phyloP scores from a whole-genome alignment of 148 eudicot genomes.

The Amaranthus hypochondriacus region DNA sequence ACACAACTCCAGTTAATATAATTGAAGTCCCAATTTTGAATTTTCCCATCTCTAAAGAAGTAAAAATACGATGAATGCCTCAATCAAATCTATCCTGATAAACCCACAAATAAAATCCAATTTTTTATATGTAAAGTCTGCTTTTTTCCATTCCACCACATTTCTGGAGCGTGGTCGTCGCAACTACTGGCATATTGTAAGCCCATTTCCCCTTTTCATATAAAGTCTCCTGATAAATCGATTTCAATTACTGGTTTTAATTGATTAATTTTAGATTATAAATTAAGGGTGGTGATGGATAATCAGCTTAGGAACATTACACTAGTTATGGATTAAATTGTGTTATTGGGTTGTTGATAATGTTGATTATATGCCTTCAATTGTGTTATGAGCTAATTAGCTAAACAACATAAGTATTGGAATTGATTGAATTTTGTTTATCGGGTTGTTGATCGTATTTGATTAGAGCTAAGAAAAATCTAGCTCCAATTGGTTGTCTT shows the following conservation, averaged over 20 bases:
- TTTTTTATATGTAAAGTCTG: conserved; percentile 38
- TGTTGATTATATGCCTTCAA: neutral
- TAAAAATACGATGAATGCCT: conserved; percentile 41
- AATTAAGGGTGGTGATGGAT: neutral
- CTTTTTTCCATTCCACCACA: conserved; percentile 66
- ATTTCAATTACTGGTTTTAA: neutral
- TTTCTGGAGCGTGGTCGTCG: conserved; percentile 62
- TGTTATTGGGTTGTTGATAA: conserved; percentile 4
- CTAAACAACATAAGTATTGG: neutral
- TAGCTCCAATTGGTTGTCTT: too few species aligned
- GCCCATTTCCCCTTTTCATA: conserved; percentile 5
- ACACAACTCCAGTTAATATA: neutral
- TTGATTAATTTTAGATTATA: neutral
- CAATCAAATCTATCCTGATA: conserved; percentile 28
- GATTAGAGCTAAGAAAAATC: neutral
- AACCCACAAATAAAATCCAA: conserved; percentile 20
- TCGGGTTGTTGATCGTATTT: neutral
- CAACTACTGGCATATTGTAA: conserved; percentile 49
- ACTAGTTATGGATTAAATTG: conserved; percentile 7
- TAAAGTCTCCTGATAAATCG: neutral
- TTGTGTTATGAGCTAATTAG: neutral
- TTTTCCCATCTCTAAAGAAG: neutral
- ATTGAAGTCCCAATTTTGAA: neutral
- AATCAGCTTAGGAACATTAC: neutral
- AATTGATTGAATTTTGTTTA: neutral